phyloP scores from a whole-genome alignment of 1,284 basidiomycete species.

The Dichomitus squalens region DNA sequence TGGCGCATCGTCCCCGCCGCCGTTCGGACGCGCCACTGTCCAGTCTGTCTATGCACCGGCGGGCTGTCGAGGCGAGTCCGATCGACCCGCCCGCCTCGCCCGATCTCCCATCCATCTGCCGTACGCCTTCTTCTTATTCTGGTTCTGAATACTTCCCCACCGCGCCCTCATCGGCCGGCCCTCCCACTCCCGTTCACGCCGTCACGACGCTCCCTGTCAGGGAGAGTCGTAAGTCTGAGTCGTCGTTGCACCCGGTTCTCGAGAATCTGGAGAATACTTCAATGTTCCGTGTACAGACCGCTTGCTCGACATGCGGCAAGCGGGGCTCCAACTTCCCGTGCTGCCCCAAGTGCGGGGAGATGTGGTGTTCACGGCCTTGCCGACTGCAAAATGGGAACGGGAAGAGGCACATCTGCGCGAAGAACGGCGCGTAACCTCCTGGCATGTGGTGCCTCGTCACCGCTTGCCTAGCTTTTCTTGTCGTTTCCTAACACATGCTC shows the following conservation, averaged over 20 bases:
- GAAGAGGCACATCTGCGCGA: slow-evolving; percentile 45
- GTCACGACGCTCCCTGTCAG: slow-evolving; percentile 12
- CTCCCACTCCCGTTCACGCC: slow-evolving; percentile 26
- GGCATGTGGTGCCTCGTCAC: background rate
- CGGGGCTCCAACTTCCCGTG: slow-evolving; percentile 63
- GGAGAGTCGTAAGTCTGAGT: slow-evolving; percentile 7
- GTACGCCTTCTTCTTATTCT: slow-evolving; percentile 33
- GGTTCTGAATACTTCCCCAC: slow-evolving; percentile 34
- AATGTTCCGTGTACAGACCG: slow-evolving; percentile 45
- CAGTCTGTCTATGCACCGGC: background rate
- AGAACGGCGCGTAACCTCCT: slow-evolving; percentile 2
- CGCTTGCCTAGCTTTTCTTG: background rate
- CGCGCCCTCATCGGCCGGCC: slow-evolving; percentile 30
- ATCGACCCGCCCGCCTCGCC: slow-evolving; percentile 24
- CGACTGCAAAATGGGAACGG: slow-evolving; percentile 49
- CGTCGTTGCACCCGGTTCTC: slow-evolving; percentile 51
- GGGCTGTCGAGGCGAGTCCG: background rate
- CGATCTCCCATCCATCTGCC: slow-evolving; percentile 34
- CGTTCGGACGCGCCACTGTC: slow-evolving; percentile 5
- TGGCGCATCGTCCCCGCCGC: slow-evolving; percentile 1
- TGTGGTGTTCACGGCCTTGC: slow-evolving; percentile 73
- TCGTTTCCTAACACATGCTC: background rate
- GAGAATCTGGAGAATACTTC: slow-evolving; percentile 57
- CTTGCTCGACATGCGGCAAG: slow-evolving; percentile 62
- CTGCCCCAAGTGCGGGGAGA: slow-evolving; percentile 63